phyloP scores from a whole-genome alignment of 306 rosid species.

The Acacia acuminata region DNA sequence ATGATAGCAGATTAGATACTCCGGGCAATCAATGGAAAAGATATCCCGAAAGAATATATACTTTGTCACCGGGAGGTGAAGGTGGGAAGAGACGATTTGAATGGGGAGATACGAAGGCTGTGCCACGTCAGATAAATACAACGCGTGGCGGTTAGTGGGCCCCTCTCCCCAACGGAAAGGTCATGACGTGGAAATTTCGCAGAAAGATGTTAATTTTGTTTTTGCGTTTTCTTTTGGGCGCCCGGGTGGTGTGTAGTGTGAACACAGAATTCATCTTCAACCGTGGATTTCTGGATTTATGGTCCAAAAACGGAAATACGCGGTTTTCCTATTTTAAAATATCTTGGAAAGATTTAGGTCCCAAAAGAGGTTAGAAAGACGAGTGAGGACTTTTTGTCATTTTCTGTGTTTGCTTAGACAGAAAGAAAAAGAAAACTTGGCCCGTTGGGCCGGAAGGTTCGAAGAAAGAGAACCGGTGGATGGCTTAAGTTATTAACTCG shows the following conservation, averaged over 20 bases:
- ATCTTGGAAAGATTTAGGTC: not conserved
- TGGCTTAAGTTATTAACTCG: not conserved
- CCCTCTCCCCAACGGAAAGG: not conserved
- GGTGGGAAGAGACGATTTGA: not conserved
- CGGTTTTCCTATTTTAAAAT: not conserved
- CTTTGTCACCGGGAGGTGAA: not conserved
- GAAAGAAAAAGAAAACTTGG: not conserved
- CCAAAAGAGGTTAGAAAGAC: not conserved
- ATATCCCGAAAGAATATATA: not conserved
- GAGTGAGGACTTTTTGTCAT: not conserved
- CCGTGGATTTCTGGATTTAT: no score
- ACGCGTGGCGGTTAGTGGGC: not conserved
- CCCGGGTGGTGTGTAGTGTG: not conserved
- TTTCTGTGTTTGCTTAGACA: not conserved
- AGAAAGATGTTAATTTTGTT: not conserved
- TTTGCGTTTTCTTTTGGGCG: no score
- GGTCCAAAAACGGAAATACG: not conserved
- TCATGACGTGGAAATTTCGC: conserved; percentile 2
- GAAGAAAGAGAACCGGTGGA: not conserved
- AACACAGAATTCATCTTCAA: no score
- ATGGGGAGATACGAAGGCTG: not conserved
- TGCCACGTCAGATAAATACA: not conserved
- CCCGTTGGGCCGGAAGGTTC: not conserved
- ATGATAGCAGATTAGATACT: not conserved
- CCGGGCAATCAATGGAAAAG: not conserved